Percentiles rank a stretch among this genome's conserved stretches.
These are phyloP conservation scores for Umbelopsis ramanniana DNA, from an alignment of 192 early-diverging fungal species.

Conservation along the genomic window DNA sequence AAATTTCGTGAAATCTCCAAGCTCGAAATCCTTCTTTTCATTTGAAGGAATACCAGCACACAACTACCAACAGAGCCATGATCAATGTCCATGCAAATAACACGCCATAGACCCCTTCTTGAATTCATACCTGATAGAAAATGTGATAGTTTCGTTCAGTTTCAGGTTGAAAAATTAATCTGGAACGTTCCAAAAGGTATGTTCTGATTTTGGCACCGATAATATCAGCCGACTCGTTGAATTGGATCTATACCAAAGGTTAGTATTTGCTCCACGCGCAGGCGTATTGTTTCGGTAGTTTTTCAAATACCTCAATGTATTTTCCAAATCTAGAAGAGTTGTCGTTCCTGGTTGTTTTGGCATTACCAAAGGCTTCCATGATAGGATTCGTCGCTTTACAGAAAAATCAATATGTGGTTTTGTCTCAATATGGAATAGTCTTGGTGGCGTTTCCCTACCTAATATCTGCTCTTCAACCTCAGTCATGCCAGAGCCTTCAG, in stretches of 20 bases:
- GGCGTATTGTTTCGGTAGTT: neutral
- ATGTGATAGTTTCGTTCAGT: slow-evolving; percentile 99
- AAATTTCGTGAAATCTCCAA: slow-evolving; percentile 76
- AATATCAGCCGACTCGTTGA: slow-evolving; percentile 83
- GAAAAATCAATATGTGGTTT: slow-evolving; percentile 2
- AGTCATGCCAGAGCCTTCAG: slow-evolving; percentile 59
- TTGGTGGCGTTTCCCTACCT: slow-evolving; percentile 37
- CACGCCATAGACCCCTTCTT: no score
- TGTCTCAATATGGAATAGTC: neutral
- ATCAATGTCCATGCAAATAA: neutral
- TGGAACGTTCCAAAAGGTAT: slow-evolving; percentile 95
- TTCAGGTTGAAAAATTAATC: slow-evolving; percentile 92
- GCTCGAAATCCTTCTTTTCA: slow-evolving; percentile 78
- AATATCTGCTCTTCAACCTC: slow-evolving; percentile 83
- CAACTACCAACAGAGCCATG: slow-evolving; percentile 48
- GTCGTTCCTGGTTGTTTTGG: slow-evolving; percentile 99
- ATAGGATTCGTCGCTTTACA: slow-evolving; percentile 92
- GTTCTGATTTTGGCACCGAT: slow-evolving; percentile 94
- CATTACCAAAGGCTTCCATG: slow-evolving; percentile 99
- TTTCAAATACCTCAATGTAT: slow-evolving; percentile 78
- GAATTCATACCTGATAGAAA: slow-evolving; percentile 83
- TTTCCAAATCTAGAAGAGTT: slow-evolving; percentile 98
- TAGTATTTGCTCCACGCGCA: neutral
- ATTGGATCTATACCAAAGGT: slow-evolving; percentile 67
- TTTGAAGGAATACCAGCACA: slow-evolving; percentile 88